Evolutionary conservation across 768 basidiomycete species (phyloP), one percentile per base, ranked within the genome.

Genomic region (Ramaria sp.): DNA sequence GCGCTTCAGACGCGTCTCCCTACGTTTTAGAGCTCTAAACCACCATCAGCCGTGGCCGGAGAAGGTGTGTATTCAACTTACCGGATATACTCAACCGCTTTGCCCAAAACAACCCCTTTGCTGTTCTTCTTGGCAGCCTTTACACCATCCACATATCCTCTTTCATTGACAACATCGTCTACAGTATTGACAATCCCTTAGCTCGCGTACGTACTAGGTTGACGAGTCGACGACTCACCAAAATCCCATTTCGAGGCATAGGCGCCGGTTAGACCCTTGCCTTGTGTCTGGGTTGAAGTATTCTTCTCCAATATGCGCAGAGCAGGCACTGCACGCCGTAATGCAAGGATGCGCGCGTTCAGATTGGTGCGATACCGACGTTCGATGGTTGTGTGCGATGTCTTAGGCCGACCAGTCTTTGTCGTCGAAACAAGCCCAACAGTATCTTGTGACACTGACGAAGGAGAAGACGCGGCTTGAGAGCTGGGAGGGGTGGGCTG

Each of bases 101-200:
- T 94, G 37, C 86, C 89, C 10, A 94, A 77, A 5, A 94, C 88
- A 57, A 89, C 91, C 2, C 90, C 90, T 66, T 94, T 94, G 70
- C 85, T 88, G 68, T 88, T 88, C 70, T 92, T 94, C 58, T 90
- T 77, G 7, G 91, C 91, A 10, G 91, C 86, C 67, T 87, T 88
- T 65, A 94, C 88, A n/a, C 91, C 91, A 63, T 94, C 91, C 2
- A 92, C 85, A 62, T 85, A 91, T 3, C 91, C 91, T 3, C 89
- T 78, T 38, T 84, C 82, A 59, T 92, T 89, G n/a, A 88, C 80
- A 1, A 79, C 72, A 62, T 86, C 84, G 6, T 75, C 56, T 55
- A 51, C 55, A 7, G 33, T 15, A 19, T 37, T 37, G 50, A 30
- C 20, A 24, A 19, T 13, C n/a, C 5, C 2, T 27, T 27, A 27